Base-by-base conservation (phyloP, 2,329 filamentous ascomycete genomes). In the Trichophyton simii region DNA sequence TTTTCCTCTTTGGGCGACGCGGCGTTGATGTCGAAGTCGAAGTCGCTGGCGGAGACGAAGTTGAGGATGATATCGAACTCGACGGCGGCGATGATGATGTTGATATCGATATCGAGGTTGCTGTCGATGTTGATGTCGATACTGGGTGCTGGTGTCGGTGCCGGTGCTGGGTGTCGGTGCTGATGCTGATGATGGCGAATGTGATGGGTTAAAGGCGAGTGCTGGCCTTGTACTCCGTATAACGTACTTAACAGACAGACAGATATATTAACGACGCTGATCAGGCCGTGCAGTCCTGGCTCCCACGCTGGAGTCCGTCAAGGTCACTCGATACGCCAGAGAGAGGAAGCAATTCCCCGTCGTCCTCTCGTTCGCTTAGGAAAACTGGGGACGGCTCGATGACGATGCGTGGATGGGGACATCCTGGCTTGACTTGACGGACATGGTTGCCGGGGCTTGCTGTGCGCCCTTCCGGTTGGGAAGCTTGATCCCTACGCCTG, bases 401-500 rank as follows among this genome's bases (percentile, higher is more conserved):
- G 50, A 54, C 50, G 50, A 54, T 34, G 50, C 1, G 6, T 6
- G 7, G 50, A 54, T 31, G 50, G 50, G 48, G 22, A 28, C 50
- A 25, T 15, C 22, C 50, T 54, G 22, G 50, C 13, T 25, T 15
- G 50, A 25, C 13, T 13, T 7, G 50, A 25, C 22, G 1, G 50
- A 31, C 50, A 54, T 54, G 50, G 50, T 31, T 31, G 22, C 50
- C 50, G 50, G 50, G 50, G 50, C 50, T 31, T 54, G 50, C 22
- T 54, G 50, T 54, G 50, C 20, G 50, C 28, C 50, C 50, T 54
- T 54, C 50, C 50, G 50, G 50, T 54, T 54, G 50, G 50, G 50
- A 54, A 54, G 50, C 50, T 54, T 54, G 50, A 54, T 54, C 50
- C 50, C 50, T 28, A 54, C 50, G n/a, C 15, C 22, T 34, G 50